Base-by-base conservation (phyloP, 345 rosid genomes). In the Clausena lansium region DNA sequence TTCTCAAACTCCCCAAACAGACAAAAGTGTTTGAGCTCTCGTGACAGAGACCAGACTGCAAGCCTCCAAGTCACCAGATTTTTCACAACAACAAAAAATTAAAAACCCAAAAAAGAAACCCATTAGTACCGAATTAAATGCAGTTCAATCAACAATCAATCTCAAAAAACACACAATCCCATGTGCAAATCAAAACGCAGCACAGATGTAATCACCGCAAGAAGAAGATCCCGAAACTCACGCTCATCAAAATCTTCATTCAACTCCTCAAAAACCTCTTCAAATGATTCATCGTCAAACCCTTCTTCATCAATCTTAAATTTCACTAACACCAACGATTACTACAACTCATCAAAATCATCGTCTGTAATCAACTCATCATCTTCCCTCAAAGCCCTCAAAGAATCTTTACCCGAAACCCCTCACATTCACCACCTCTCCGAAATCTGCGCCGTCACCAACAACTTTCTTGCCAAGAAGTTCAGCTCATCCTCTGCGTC, bases 371-470 rank as follows among this genome's bases (percentile, higher is more conserved):
- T 45, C 52, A 67, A 54, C 32, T 32, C 50, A 20, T 77, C 50
- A 20, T 75, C 81, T 11, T 82, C 91, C 8, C 82, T 69, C 66
- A 6, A 77, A 20, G 74, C 70, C 63, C 83, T 83, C 76, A 79
- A 68, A 11, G 68, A 77, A 0, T 77, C 85, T 35, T 54, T 78
- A 20, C 50, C 80, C 7, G 79, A 79, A 9, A 71, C 36, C 70
- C 83, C 86, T 4, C 81, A 80, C 80, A 77, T 85, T 76, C 82
- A 85, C 57, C 52, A 71, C 62, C 36, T 85, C 73, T 82, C 87
- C 62, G 85, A 85, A 62, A 85, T 85, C 64, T 77, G 79, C 9
- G 36, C 87, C 55, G 86, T 88, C 65, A 82, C 88, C 60, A 85
- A 87, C 82, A 81, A 84, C 83, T 84, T 85, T 80, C 78, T 78